These are phyloP conservation scores for Medicago ruthenica DNA, from an alignment of 306 rosid species.

Conservation along the genomic window DNA sequence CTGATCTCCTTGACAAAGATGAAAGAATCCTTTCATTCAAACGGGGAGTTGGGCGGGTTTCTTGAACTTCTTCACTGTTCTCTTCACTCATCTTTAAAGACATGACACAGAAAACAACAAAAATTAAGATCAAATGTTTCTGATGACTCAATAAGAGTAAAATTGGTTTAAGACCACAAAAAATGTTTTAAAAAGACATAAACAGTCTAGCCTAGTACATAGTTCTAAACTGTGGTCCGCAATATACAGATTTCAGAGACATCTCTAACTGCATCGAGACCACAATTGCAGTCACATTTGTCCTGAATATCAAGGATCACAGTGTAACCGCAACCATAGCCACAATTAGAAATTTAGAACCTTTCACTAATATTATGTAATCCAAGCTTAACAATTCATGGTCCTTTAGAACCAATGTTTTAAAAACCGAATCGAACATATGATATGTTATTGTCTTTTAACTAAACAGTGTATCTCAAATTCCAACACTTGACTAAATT, in stretches of 20 bases:
- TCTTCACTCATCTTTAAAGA: conserved; percentile 59
- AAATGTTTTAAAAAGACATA: neutral
- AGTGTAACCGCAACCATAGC: neutral
- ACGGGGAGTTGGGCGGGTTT: conserved; percentile 50
- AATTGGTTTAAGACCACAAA: neutral
- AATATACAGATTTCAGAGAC: neutral
- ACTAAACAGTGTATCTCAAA: neutral
- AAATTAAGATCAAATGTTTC: neutral
- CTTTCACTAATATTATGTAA: neutral
- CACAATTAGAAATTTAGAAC: neutral
- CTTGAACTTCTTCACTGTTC: conserved; percentile 16
- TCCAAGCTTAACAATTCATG: conserved; percentile 14
- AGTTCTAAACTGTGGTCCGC: neutral
- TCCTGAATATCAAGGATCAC: neutral
- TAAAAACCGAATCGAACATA: neutral
- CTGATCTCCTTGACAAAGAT: conserved; percentile 85
- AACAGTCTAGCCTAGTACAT: neutral
- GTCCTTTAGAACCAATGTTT: neutral
- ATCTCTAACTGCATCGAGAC: neutral
- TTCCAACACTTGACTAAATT: conserved; percentile 12
- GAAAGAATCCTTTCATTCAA: conserved; percentile 96
- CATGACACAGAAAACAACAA: neutral
- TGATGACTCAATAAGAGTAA: neutral
- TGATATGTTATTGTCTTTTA: too few species aligned
- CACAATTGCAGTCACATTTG: neutral